Base-by-base conservation (phyloP, 192 early-diverging fungal species). In the Pilobolus umbonatus region DNA sequence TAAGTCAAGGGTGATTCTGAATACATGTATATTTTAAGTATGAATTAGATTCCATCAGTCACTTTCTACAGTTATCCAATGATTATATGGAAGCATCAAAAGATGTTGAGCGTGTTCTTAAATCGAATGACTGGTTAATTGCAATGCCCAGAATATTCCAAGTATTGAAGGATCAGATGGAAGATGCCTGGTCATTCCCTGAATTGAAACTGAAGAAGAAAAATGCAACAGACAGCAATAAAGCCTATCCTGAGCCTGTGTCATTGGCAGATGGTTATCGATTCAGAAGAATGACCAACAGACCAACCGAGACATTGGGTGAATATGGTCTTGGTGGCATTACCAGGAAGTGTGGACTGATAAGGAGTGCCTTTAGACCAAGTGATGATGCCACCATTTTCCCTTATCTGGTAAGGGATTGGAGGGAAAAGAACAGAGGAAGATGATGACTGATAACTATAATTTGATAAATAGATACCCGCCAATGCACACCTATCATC, bases 21-120 rank as follows among this genome's bases (percentile, higher is more conserved):
- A 1, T 6, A 5, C 2, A 51, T n/a, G 22, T 26, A 6, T 3
- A 42, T n/a, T 46, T 31, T 44, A 80, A 88, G 67, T 69, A 69
- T 38, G 86, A 87, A 55, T 62, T 88, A 30, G 86, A 88, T 74
- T 85, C 83, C 26, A 66, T 85, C 34, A 77, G 73, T 1, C 75
- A 85, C 31, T 88, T 86, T 38, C 67, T 88, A 34, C 75, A 85
- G 54, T 42, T 86, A 8, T 60, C 78, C 4, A 67, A 71, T 24
- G 36, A 62, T 12, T 86, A 78, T 55, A 82, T 79, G 51, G 48
- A 61, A 8, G 54, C 73, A 3, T 81, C 84, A 9, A 52, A 57
- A 15, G 75, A 82, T 26, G 46, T 30, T 36, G 50, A 62, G 14
- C 45, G 59, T 19, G 63, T 81, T 30, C 53, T 82, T n/a, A 47